These are phyloP conservation scores for Myriosclerotinia duriaeana DNA, from an alignment of 2,329 filamentous ascomycete genomes.

Conservation along the genomic window DNA sequence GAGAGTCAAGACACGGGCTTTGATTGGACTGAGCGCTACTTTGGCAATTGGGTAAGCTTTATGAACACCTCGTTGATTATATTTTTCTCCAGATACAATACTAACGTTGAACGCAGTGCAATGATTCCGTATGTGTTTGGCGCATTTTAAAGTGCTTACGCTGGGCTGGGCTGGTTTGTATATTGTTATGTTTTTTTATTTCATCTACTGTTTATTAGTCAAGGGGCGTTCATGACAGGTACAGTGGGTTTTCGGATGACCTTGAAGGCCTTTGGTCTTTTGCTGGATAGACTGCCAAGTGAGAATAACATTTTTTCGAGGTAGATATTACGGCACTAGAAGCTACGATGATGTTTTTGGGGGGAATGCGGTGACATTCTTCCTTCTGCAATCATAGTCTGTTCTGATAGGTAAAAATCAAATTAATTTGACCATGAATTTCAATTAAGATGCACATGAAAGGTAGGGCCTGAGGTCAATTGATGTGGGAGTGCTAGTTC, in stretches of 20 bases:
- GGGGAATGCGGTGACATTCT: not conserved
- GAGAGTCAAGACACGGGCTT: slow-evolving; percentile 79
- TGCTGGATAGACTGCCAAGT: slow-evolving; percentile 34
- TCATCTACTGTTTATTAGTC: slow-evolving; percentile 24
- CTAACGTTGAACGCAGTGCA: slow-evolving; percentile 36
- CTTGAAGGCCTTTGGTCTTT: slow-evolving; percentile 20
- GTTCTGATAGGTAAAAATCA: slow-evolving; percentile 23
- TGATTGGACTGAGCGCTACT: slow-evolving; percentile 83
- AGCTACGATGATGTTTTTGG: slow-evolving; percentile 10
- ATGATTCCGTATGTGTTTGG: slow-evolving; percentile 41
- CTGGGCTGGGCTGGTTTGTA: slow-evolving; percentile 13
- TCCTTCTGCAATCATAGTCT: slow-evolving; percentile 13
- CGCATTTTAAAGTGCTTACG: slow-evolving; percentile 31
- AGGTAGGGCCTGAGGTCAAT: not conserved
- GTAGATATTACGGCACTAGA: slow-evolving; percentile 27
- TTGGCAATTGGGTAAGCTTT: slow-evolving; percentile 83
- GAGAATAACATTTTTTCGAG: slow-evolving; percentile 26
- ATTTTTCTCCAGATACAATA: not conserved
- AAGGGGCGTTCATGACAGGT: slow-evolving; percentile 28
- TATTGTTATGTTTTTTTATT: slow-evolving; percentile 23
- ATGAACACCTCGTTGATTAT: not conserved
- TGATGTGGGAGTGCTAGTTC: not conserved
- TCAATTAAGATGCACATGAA: not conserved
- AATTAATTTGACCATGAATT: slow-evolving; percentile 22
- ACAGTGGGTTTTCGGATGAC: slow-evolving; percentile 19